Percentiles rank a stretch among this genome's conserved stretches.
Evolutionary conservation across 495 filamentous ascomycete species (phyloP).

Genomic region (Trichoderma erinaceum): DNA sequence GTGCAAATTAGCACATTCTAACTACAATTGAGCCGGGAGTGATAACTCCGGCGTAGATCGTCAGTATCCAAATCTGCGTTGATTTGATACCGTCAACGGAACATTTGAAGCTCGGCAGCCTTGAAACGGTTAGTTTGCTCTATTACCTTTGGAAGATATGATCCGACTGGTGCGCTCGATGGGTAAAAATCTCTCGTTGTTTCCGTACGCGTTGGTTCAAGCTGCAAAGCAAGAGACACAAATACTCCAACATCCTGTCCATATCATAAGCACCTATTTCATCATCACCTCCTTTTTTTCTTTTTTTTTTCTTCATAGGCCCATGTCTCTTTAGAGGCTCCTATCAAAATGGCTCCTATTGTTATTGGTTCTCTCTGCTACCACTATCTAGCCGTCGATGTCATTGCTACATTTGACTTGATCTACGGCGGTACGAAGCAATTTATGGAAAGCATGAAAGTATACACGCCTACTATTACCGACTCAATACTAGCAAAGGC

Average conservation of each 20-base stretch:
- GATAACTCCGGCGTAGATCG: no score
- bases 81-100: no score
- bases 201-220: not conserved
- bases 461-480: not conserved
- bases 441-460: not conserved
- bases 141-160: not conserved
- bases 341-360: not conserved
- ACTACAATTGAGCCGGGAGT: no score
- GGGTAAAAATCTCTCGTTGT: not conserved
- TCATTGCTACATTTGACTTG: not conserved
- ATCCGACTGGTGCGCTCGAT: not conserved
- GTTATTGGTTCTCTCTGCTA: not conserved
- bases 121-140: no score
- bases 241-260: not conserved
- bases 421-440: not conserved
- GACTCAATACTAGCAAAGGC: not conserved
- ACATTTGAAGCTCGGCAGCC: no score
- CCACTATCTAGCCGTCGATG: not conserved
- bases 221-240: not conserved
- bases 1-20: no score
- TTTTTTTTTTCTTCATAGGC: not conserved
- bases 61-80: no score
- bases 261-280: not conserved
- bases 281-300: not conserved
- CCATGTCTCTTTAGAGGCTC: not conserved